A percentile compares a stretch with the other conserved stretches of the same genome.
phyloP scores from a whole-genome alignment of 768 basidiomycete genomes.

The Exsudoporus frostii region DNA sequence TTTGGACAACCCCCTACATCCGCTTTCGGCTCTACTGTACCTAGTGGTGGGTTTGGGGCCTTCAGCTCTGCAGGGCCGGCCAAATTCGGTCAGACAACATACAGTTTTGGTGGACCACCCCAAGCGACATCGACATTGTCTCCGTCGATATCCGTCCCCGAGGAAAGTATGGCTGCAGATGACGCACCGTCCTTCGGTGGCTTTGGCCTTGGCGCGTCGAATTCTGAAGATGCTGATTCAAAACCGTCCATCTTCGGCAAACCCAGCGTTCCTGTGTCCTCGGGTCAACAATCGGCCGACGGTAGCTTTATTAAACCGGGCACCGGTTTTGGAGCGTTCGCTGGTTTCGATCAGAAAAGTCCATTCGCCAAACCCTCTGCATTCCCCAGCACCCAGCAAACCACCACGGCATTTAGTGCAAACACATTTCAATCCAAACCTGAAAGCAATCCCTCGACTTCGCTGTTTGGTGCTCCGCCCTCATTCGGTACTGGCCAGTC shows the following conservation, averaged over 20 bases:
- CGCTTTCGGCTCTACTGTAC: slow-evolving; percentile 21
- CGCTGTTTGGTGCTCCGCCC: slow-evolving; percentile 30
- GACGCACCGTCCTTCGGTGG: slow-evolving; percentile 30
- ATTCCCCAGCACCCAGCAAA: slow-evolving; percentile 17
- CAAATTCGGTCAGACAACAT: slow-evolving; percentile 33
- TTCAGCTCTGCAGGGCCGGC: slow-evolving; percentile 30
- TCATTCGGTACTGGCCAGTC: slow-evolving; percentile 34
- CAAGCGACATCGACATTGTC: slow-evolving; percentile 1
- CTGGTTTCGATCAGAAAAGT: slow-evolving; percentile 24
- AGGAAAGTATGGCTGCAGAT: slow-evolving; percentile 34
- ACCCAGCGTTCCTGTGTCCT: slow-evolving; percentile 6
- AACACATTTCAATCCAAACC: slow-evolving; percentile 12
- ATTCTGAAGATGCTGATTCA: slow-evolving; percentile 24
- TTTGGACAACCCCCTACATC: slow-evolving; percentile 20
- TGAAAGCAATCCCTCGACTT: slow-evolving; percentile 17
- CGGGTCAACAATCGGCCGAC: slow-evolving; percentile 15
- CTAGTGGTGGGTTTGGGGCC: slow-evolving; percentile 31
- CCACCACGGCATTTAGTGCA: slow-evolving; percentile 15
- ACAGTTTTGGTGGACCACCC: slow-evolving; percentile 16
- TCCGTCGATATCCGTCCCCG: slow-evolving; percentile 12
- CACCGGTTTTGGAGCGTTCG: slow-evolving; percentile 34
- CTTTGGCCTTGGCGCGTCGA: slow-evolving; percentile 29
- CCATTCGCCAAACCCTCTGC: slow-evolving; percentile 23
- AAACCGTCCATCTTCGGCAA: slow-evolving; percentile 35
- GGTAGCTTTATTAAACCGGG: slow-evolving; percentile 31